phyloP scores from a whole-genome alignment of 164 flowering plant genomes.

The Nelumbo lutea region DNA sequence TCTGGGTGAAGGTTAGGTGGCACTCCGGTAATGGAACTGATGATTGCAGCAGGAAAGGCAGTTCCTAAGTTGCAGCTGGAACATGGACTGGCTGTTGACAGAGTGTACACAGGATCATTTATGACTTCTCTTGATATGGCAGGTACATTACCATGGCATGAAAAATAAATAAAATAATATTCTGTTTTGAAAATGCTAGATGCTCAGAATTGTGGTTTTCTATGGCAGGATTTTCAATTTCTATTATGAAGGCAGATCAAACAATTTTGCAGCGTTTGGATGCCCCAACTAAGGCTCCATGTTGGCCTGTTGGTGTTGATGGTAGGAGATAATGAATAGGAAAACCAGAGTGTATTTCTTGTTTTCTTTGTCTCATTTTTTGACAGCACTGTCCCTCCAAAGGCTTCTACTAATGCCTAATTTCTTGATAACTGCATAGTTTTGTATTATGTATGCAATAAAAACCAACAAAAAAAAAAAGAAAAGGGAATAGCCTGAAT shows the following conservation, averaged over 20 bases:
- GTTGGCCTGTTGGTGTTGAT: slow-evolving; percentile 88
- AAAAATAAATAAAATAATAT: neutral
- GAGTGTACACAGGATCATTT: slow-evolving; percentile 94
- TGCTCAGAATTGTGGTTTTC: slow-evolving; percentile 7
- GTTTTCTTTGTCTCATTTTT: neutral
- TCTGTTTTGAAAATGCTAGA: neutral
- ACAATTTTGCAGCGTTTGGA: slow-evolving; percentile 67
- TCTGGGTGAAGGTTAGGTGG: slow-evolving; percentile 67
- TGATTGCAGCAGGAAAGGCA: slow-evolving; percentile 88
- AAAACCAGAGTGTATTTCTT: neutral
- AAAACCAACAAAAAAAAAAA: too few species aligned
- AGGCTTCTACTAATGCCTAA: neutral
- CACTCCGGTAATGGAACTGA: slow-evolving; percentile 84
- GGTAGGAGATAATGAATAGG: slow-evolving; percentile 39
- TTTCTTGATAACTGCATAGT: neutral
- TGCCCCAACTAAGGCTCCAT: slow-evolving; percentile 89
- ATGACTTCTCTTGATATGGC: slow-evolving; percentile 99
- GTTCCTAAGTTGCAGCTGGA: slow-evolving; percentile 84
- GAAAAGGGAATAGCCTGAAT: too few species aligned
- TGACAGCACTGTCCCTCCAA: too few species aligned
- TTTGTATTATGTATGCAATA: neutral
- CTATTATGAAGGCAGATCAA: slow-evolving; percentile 81
- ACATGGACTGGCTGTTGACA: slow-evolving; percentile 92
- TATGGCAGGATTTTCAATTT: slow-evolving; percentile 74
- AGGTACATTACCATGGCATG: slow-evolving; percentile 39